A percentile compares a stretch with the other conserved stretches of the same genome.
Evolutionary conservation across 208 protist species (phyloP).

Genomic region (Crithidia fasciculata): DNA sequence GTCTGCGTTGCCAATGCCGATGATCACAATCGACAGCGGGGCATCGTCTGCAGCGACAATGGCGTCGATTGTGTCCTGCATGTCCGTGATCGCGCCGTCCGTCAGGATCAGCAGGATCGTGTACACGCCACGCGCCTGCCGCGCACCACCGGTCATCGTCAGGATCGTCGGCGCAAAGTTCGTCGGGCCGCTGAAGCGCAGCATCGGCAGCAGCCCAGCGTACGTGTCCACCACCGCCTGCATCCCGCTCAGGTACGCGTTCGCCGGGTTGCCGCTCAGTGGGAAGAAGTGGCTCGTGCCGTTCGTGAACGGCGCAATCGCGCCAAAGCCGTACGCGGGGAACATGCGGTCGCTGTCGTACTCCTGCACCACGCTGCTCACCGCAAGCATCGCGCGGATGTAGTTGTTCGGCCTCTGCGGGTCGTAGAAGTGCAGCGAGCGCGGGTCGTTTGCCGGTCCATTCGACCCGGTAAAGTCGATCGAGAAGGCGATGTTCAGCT

Average conservation of each 20-base stretch:
- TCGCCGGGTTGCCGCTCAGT: constrained; percentile 39
- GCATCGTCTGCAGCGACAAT: constrained; percentile 74
- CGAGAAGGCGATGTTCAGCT: constrained; percentile 71
- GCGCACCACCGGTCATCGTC: constrained; percentile 29
- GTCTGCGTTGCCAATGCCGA: constrained; percentile 89
- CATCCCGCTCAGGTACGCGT: constrained; percentile 60
- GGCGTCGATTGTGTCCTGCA: constrained; percentile 73
- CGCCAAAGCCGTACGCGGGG: constrained; percentile 53
- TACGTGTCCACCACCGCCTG: constrained; percentile 64
- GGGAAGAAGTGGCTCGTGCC: constrained; percentile 64
- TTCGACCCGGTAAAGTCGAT: constrained; percentile 85
- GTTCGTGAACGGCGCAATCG: constrained; percentile 39
- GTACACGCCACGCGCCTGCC: constrained; percentile 54
- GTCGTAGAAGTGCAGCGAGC: constrained; percentile 66
- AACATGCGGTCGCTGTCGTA: constrained; percentile 59
- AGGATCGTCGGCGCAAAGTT: constrained; percentile 62
- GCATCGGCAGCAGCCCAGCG: constrained; percentile 27
- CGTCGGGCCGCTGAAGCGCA: constrained; percentile 66
- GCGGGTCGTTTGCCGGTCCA: constrained; percentile 42
- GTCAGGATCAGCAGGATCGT: constrained; percentile 91
- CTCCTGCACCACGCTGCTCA: constrained; percentile 50
- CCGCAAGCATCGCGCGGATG: constrained; percentile 49
- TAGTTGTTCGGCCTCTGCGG: constrained; percentile 44
- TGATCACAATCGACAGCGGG: constrained; percentile 92
- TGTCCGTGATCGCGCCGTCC: constrained; percentile 89